Conservation (phyloP, 305 asterid genomes). For the Fraxinus velutina region DNA sequence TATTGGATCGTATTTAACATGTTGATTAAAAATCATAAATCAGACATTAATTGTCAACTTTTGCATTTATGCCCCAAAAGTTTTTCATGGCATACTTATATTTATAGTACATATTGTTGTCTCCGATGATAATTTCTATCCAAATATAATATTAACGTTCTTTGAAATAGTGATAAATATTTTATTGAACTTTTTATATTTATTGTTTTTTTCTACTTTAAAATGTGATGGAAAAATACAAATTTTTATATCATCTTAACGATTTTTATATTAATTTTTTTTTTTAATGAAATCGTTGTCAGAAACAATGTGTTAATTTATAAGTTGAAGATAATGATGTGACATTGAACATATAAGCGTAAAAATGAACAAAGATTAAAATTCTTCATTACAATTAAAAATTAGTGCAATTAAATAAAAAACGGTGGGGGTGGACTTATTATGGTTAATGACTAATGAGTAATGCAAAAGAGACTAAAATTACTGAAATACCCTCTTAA, state of each 20-base stretch:
- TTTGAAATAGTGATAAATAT: background rate
- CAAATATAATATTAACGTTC: background rate
- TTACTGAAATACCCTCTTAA: background rate
- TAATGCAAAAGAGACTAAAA: background rate
- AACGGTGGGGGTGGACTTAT: background rate
- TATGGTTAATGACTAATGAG: background rate
- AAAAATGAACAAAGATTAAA: background rate
- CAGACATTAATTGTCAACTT: background rate
- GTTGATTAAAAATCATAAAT: background rate
- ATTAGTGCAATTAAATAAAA: background rate
- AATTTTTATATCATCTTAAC: background rate
- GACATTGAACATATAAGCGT: background rate
- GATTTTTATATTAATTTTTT: background rate
- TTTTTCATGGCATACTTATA: background rate
- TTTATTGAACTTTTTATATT: background rate
- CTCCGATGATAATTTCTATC: background rate
- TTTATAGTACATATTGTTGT: background rate
- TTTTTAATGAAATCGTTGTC: background rate
- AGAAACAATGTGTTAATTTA: background rate
- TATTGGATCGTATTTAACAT: background rate
- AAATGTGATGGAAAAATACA: background rate
- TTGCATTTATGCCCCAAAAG: background rate
- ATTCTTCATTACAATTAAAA: background rate
- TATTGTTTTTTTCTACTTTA: background rate
- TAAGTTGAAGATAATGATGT: background rate